Base-by-base conservation (phyloP, 805 yeast genomes). In the Schizosaccharomyces osmophilus region DNA sequence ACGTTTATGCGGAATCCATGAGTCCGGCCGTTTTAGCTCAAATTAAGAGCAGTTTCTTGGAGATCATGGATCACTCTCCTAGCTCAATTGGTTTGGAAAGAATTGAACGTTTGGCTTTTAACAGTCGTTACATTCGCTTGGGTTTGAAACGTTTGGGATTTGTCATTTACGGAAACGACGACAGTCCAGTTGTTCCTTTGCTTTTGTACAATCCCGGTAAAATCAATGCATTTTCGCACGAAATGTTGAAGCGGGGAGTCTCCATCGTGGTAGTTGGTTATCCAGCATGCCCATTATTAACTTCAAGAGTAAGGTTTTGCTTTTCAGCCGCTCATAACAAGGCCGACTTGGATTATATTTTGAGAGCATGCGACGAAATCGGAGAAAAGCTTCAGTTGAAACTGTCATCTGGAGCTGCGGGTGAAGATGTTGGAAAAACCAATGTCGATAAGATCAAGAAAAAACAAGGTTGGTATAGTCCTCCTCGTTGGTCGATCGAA, bases 231-330 rank as follows among this genome's bases (percentile, higher is more conserved):
- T 80, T 88, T 64, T 84, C 95, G 58, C 79, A 95, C 70, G 79
- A 81, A 78, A 79, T 90, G 78, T 79, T 84, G 67, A 81, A 79
- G 65, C 76, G 81, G 72, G 85, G 85, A 61, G 83, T 93, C 64
- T 98, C 98, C 2, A 89, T 90, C 59, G 99, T 93, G 43, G 83
- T 90, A 65, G 97, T 90, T 55, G 96, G 97, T 45, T 93, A 93
- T 70, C 99, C 99, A 11, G 98, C 98, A 0, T 90, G 97, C 0
- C 95, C 95, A 43, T 77, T 93, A 66, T 82, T 87, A 55, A 81
- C 88, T 45, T 85, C 95, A 4, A 82, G 98, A 73, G 88, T 87
- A 32, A 81, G 99, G 72, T 81, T 93, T 68, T 93, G 99, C 77
- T 83, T 93, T 67, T 84, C 95, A 62, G 76, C 97, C 0, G 85